Evolutionary conservation across 768 basidiomycete genomes (phyloP).

Genomic region (Gautieria morchelliformis): DNA sequence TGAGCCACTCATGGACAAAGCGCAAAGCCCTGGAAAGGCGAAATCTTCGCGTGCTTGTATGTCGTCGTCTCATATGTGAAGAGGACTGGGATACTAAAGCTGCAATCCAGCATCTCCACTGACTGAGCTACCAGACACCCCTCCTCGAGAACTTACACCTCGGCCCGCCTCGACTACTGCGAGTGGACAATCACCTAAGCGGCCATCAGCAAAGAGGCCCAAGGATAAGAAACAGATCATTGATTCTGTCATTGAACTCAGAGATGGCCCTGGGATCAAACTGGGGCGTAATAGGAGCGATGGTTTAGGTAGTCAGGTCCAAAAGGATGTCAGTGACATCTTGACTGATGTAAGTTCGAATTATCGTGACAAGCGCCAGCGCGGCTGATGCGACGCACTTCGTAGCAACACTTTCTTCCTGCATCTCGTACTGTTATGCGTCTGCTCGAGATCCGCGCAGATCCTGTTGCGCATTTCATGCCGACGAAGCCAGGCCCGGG

Average conservation of each 20-base stretch:
- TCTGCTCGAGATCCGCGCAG: conserved; percentile 74
- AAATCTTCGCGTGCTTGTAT: conserved; percentile 56
- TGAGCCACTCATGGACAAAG: conserved; percentile 34
- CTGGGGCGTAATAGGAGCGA: conserved; percentile 46
- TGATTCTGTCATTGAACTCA: conserved; percentile 81
- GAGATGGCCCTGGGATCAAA: conserved; percentile 47
- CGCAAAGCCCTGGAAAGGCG: conserved; percentile 49
- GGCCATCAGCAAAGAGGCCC: conserved; percentile 27
- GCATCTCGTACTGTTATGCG: conserved; percentile 78
- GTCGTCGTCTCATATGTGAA: conserved; percentile 16
- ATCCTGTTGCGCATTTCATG: conserved; percentile 78
- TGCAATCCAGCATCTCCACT: conserved; percentile 56
- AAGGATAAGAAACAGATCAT: conserved; percentile 84
- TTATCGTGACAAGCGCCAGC: not conserved
- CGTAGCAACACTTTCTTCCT: conserved; percentile 68
- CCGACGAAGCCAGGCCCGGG: conserved; percentile 67
- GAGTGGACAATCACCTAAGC: conserved; percentile 33
- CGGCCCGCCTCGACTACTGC: conserved; percentile 32
- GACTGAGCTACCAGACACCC: conserved; percentile 66
- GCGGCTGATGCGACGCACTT: conserved; percentile 9
- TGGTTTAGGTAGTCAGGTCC: conserved; percentile 43
- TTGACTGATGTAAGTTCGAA: conserved; percentile 40
- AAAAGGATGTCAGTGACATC: conserved; percentile 55
- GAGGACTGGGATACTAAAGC: conserved; percentile 5
- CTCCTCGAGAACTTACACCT: conserved; percentile 51